Evolutionary conservation across 2,329 filamentous ascomycete species (phyloP).

Genomic region (Ophiostoma triangulosporum): DNA sequence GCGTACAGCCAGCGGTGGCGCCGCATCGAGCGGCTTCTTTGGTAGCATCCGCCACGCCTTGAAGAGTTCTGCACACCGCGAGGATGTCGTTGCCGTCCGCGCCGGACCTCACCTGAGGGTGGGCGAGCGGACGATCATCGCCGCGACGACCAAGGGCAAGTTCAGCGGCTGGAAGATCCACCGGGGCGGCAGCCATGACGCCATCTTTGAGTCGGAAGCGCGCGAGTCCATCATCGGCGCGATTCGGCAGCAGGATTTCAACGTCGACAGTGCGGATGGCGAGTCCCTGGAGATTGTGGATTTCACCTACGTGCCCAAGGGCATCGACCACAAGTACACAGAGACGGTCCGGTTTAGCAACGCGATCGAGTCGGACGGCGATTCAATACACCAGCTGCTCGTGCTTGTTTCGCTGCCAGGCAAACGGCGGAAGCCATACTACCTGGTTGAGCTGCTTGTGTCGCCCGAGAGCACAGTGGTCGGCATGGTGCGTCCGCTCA

Average conservation of each 20-base stretch:
- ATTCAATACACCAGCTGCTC: constrained; percentile 44
- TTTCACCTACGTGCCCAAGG: constrained; percentile 54
- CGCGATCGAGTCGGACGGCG: constrained; percentile 34
- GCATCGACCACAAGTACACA: constrained; percentile 34
- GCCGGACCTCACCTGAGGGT: constrained; percentile 58
- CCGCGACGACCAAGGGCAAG: constrained; percentile 62
- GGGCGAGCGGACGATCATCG: constrained; percentile 74
- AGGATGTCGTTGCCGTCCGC: constrained; percentile 68
- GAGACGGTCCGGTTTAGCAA: constrained; percentile 38
- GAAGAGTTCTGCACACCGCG: constrained; percentile 53
- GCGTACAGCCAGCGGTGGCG: constrained; percentile 44
- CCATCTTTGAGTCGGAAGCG: constrained; percentile 58
- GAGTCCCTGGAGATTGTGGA: constrained; percentile 64
- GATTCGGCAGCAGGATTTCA: constrained; percentile 41
- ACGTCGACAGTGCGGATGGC: constrained; percentile 33
- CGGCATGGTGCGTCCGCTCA: constrained; percentile 54
- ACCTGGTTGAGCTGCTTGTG: constrained; percentile 59
- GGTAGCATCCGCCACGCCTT: constrained; percentile 70
- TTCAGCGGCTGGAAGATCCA: constrained; percentile 82
- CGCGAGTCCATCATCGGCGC: constrained; percentile 49
- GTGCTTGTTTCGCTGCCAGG: constrained; percentile 45
- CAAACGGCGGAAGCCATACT: constrained; percentile 47
- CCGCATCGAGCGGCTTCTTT: constrained; percentile 53
- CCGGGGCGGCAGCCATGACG: constrained; percentile 69
- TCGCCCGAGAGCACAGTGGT: constrained; percentile 38